These are phyloP conservation scores for Citrus hindsii DNA, from an alignment of 345 rosid genomes.

Conservation along the genomic window DNA sequence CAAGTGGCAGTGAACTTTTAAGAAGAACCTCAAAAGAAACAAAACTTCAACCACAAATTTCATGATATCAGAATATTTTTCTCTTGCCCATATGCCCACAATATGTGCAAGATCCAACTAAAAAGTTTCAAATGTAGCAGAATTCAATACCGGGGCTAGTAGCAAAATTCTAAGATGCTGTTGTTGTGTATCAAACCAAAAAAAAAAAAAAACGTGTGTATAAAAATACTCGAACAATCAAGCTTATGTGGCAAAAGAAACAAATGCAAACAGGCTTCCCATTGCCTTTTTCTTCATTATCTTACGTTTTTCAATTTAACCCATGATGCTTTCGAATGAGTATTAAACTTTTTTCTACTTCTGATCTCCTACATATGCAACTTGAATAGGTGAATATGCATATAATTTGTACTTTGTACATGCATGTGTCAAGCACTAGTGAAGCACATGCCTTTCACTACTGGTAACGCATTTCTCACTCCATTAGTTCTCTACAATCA, in stretches of 20 bases:
- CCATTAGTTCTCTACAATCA: background rate
- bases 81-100: background rate
- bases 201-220: too few relatives aligned
- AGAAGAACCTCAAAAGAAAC: background rate
- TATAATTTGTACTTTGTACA: background rate
- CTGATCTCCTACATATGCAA: background rate
- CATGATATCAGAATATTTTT: background rate
- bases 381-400: background rate
- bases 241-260: too few relatives aligned
- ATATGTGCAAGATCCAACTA: background rate
- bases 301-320: background rate
- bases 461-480: background rate
- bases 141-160: background rate
- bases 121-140: background rate
- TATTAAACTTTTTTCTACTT: background rate
- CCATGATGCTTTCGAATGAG: background rate
- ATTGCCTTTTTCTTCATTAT: background rate
- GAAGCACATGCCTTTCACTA: slow-evolving; percentile 9
- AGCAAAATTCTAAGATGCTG: background rate
- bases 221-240: too few relatives aligned
- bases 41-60: background rate
- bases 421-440: slow-evolving; percentile 6
- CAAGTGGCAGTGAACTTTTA: background rate
- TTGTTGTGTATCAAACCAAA: background rate
- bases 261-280: background rate